Evolutionary conservation across 2,329 filamentous ascomycete genomes (phyloP), one percentile per base, ranked within the genome.

Genomic region (Huntiella abstrusa): DNA sequence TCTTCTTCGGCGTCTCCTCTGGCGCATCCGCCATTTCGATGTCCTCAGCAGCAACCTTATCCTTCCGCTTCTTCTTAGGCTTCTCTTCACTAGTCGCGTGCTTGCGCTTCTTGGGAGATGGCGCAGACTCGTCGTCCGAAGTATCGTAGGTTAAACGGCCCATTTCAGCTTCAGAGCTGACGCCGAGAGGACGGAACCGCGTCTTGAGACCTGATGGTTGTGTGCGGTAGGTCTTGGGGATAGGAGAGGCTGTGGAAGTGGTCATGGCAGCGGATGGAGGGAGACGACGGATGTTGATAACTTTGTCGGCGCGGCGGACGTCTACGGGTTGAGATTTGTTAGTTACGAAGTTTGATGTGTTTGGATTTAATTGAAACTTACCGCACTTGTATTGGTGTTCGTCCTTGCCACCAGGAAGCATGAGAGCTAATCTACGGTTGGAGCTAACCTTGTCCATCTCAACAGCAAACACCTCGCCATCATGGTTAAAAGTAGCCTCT

Each of bases 161-260:
- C 49, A 50, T 50, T 12, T 50, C 46, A n/a, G 32, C 68, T 54
- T 85, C 80, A 11, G 41, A 45, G 34, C 39, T 13, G 38, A 73
- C 65, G 22, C 81, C 81, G 39, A 80, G 71, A 1, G 81, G 80
- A 46, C 70, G 69, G 59, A 73, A 85, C 33, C 80, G 73, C 59
- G 77, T 71, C 54, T 70, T 75, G 46, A 87, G 62, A 5, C 75
- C 78, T 54, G 71, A 67, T 1, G 82, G 80, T 57, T 86, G 82
- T 40, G 71, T 65, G 49, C 77, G 71, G 42, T 74, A 64, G 1
- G 67, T 62, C 33, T 63, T 64, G 13, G 42, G 34, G 46, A 56
- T 22, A 10, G 43, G 34, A n/a, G 33, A 43, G 7, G 43, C 33
- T 33, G 40, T 47, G 16, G 35, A 34, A 13, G 35, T 45, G 2